Evolutionary conservation across 208 protist species (phyloP), one percentile per base, ranked within the genome.

Genomic region (Crithidia bombi): DNA sequence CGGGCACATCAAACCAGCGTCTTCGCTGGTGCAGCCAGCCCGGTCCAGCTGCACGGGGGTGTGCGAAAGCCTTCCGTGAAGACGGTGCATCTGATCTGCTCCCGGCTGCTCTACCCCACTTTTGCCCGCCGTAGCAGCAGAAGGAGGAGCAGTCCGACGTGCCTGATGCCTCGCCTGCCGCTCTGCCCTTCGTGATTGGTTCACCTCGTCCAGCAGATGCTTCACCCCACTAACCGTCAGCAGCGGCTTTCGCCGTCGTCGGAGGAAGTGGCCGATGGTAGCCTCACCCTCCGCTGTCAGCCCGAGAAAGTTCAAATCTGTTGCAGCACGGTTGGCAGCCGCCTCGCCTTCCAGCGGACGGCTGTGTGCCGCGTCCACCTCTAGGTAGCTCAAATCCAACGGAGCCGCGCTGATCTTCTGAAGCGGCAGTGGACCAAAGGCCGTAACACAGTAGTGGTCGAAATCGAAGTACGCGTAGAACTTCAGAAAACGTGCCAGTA

Each of bases 391-490:
- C 30, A 92, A 69, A 49, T 94, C 89, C 23, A 85, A 70, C 46
- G 81, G 75, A 2, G 73, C 73, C 35, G 65, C 52, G 59, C 59
- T 84, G 39, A 95, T 85, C 51, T 62, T 78, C 30, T 74, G 57
- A 58, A 90, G 84, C 23, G 78, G 83, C 32, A 96, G 73, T 11
- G 90, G 84, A 4, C 90, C 90, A 67, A 93, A 96, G 39, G 88
- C 75, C 3, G 87, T 95, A 12, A 91, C 83, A 58, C 86, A 93
- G 65, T 93, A 90, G 30, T 69, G 73, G 14, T 88, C 87, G 69
- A 87, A 92, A 70, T 94, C 90, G 73, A 94, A 95, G 52, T 86
- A 82, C 30, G 79, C 71, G 71, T 82, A 96, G 41, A 93, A 92
- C 78, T 92, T 90, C 2, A 95, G 41, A 36, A 95, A 94, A 51